Evolutionary conservation across 805 yeast species (phyloP).

Genomic region (Jamesozyma spencerorum): DNA sequence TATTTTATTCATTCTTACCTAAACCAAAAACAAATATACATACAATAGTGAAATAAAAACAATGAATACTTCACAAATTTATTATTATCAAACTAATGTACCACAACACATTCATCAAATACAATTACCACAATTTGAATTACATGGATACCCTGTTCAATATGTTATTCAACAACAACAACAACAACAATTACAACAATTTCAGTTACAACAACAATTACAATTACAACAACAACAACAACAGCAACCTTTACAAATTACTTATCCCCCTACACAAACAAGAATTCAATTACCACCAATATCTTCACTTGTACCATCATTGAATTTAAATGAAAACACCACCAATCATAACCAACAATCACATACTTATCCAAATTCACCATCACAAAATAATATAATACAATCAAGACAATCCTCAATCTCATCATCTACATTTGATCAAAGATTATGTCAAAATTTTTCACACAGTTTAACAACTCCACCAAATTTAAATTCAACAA

Average conservation of each 20-base stretch:
- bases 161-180: neutral
- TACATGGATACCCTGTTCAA: too few relatives aligned
- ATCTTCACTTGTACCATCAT: constrained; percentile 1
- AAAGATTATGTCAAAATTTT: too few relatives aligned
- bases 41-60: too few relatives aligned
- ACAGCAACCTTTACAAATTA: too few relatives aligned
- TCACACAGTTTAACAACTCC: too few relatives aligned
- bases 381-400: neutral
- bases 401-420: neutral
- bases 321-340: neutral
- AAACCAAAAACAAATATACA: too few relatives aligned
- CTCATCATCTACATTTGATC: neutral
- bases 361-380: neutral
- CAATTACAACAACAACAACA: neutral
- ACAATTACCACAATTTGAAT: too few relatives aligned
- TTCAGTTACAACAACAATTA: neutral
- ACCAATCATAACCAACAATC: neutral
- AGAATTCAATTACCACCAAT: constrained; percentile 2
- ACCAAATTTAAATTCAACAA: too few relatives aligned
- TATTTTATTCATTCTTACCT: too few relatives aligned
- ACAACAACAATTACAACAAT: neutral
- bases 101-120: too few relatives aligned
- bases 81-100: too few relatives aligned
- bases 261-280: neutral
- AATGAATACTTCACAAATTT: too few relatives aligned